Percentiles rank a stretch among this genome's conserved stretches.
These are phyloP conservation scores for Actinomortierella wolfii DNA, from an alignment of 371 early-diverging fungal genomes.

Conservation along the genomic window DNA sequence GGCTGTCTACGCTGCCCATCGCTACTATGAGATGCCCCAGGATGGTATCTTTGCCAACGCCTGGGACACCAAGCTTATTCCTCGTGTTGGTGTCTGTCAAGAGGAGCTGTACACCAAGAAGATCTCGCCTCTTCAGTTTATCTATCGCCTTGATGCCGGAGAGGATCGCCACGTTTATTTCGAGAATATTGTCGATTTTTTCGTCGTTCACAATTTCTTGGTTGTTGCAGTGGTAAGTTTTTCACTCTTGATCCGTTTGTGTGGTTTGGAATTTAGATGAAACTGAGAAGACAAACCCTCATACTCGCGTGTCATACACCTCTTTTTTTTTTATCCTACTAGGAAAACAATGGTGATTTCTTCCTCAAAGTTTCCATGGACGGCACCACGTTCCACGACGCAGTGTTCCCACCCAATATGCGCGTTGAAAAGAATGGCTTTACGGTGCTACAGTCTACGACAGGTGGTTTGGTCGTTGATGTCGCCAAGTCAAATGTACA, in stretches of 20 bases:
- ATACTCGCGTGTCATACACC: no score
- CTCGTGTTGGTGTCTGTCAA: slow-evolving; percentile 37
- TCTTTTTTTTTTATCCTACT: slow-evolving; percentile 8
- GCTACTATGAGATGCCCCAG: slow-evolving; percentile 61
- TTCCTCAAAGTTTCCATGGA: slow-evolving; percentile 73
- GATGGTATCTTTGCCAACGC: slow-evolving; percentile 75
- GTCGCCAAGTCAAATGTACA: slow-evolving; percentile 58
- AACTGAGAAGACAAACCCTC: no score
- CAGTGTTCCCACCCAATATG: slow-evolving; percentile 79
- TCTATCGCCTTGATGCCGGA: slow-evolving; percentile 53
- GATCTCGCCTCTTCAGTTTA: slow-evolving; percentile 50
- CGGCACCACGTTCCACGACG: slow-evolving; percentile 70
- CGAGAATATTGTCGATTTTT: slow-evolving; percentile 62
- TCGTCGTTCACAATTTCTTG: slow-evolving; percentile 71
- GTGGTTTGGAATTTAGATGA: no score
- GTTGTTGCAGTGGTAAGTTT: slow-evolving; percentile 66
- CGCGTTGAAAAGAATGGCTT: slow-evolving; percentile 55
- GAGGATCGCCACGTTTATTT: slow-evolving; percentile 35
- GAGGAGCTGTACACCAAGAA: slow-evolving; percentile 53
- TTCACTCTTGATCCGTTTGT: not conserved
- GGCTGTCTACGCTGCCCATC: slow-evolving; percentile 83
- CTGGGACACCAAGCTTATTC: slow-evolving; percentile 58
- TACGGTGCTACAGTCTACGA: slow-evolving; percentile 79
- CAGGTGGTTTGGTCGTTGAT: slow-evolving; percentile 75
- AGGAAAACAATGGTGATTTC: slow-evolving; percentile 55